Evolutionary conservation across 768 basidiomycete species (phyloP), one percentile per base, ranked within the genome.

Genomic region (Leccinellum albellum): DNA sequence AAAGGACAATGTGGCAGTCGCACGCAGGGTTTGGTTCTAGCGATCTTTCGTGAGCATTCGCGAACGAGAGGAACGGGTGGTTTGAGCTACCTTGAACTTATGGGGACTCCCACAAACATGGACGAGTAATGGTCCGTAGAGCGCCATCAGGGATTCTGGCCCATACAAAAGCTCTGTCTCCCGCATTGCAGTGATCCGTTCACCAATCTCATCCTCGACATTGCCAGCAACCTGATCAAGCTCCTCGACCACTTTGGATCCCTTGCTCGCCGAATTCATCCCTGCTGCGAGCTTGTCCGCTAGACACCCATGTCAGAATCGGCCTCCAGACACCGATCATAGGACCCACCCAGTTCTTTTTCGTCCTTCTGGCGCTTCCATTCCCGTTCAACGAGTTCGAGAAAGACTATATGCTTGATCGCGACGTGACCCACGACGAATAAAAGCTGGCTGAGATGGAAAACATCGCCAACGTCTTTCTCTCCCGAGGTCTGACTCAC

Each of bases 131-230:
- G 94, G 93, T 0, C 94, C 96, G 60, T 89, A 99, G 6, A 91
- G 67, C 1, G 89, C 85, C 52, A 99, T 72, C 48, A 99, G 73
- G 2, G 94, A 94, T 3, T 88, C 76, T 1, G 85, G 76, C 2
- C 94, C 92, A 62, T 91, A 94, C 14, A 98, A 75, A 48, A 98
- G 76, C 72, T 98, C 95, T 4, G 79, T 80, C 75, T 99, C 97
- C 29, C 94, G 79, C 54, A 97, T 83, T 2, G 76, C 82, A 2
- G 88, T 86, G 37, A 99, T 89, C 9, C 88, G 82, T 56, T 99
- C 97, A 14, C 94, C 97, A 62, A 98, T 96, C 65, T 99, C 97
- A 67, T 99, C 97, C 70, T 99, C 97, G 4, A 94, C 94, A 66
- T 95, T 96, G 6, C 97, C 97, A 8, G 90, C 94, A 10, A 98